Conservation (phyloP, 1,284 basidiomycete species). For the Gymnopus androsaceus region DNA sequence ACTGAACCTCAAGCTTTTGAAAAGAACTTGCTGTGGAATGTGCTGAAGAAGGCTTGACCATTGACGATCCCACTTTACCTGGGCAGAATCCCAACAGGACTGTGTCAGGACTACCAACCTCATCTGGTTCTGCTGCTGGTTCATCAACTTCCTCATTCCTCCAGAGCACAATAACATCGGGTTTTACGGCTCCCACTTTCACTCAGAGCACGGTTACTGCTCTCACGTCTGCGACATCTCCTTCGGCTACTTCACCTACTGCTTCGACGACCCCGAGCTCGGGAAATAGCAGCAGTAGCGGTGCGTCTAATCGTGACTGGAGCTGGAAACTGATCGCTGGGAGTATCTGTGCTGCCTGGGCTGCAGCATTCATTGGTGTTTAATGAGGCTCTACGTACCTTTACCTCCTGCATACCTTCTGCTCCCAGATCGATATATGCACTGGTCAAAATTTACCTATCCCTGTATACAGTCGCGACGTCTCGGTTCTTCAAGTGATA, state of each 20-base stretch:
- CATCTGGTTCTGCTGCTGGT: neutral
- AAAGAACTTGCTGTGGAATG: neutral
- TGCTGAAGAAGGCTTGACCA: conserved; percentile 3
- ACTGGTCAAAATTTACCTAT: no score
- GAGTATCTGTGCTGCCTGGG: neutral
- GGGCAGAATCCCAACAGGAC: conserved; percentile 9
- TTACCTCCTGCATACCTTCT: neutral
- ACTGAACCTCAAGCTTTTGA: no score
- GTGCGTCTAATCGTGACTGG: neutral
- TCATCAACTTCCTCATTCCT: neutral
- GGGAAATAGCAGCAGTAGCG: neutral
- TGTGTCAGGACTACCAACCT: neutral
- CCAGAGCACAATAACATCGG: conserved; percentile 1
- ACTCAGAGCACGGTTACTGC: conserved; percentile 5
- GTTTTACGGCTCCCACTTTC: neutral
- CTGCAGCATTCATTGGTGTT: neutral
- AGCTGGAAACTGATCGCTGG: neutral
- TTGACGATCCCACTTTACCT: conserved; percentile 7
- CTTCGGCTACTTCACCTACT: neutral
- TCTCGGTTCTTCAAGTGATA: no score
- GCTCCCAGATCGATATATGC: no score
- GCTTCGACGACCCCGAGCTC: neutral
- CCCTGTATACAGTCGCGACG: no score
- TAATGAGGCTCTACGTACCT: neutral
- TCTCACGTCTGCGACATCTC: neutral